Evolutionary conservation across 768 basidiomycete genomes (phyloP), one percentile per base, ranked within the genome.

Genomic region (Krasilnikovozyma curviuscula): DNA sequence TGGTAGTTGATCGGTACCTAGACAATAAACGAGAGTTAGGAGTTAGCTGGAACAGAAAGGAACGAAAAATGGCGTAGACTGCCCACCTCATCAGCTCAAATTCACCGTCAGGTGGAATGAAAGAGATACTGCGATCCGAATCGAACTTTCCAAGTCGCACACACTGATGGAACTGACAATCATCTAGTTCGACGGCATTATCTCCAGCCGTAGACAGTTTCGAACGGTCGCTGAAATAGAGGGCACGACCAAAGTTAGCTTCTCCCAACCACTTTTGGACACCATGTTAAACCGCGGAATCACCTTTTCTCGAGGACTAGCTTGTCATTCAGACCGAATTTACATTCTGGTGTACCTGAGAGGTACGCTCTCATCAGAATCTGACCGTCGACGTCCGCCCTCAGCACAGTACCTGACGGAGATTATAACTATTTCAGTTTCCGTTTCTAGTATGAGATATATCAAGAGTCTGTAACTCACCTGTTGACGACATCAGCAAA

Each of bases 111-210:
- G 93, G 93, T 1, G 93, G 93, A 30, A 97, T 79, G 66, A 97
- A 97, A 58, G 81, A 88, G 66, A 98, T 97, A 1, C 84, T 86
- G 37, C 93, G 74, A 47, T 76, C 79, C 5, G 83, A 78, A 62
- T 97, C 89, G 59, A 97, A 98, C 64, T 89, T 88, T 54, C 83
- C 79, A 35, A 98, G 68, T 50, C 88, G 75, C 21, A 98, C 93
- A 62, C 93, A 98, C 65, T 98, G 93, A 57, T 98, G 93, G 71
- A 97, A 97, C 49, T 83, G 82, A 65, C 91, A 97, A 62, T 98
- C 93, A 59, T 98, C 93, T 39, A 97, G 69, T 62, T 97, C 89
- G 29, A 98, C 91, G 2, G 84, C 83, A 41, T 64, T 63, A 40
- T 67, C 63, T 2, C n/a, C n/a, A n/a, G n/a, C n/a, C n/a, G n/a